Conservation (phyloP, 1,284 basidiomycete species). For the Irpex sp. region DNA sequence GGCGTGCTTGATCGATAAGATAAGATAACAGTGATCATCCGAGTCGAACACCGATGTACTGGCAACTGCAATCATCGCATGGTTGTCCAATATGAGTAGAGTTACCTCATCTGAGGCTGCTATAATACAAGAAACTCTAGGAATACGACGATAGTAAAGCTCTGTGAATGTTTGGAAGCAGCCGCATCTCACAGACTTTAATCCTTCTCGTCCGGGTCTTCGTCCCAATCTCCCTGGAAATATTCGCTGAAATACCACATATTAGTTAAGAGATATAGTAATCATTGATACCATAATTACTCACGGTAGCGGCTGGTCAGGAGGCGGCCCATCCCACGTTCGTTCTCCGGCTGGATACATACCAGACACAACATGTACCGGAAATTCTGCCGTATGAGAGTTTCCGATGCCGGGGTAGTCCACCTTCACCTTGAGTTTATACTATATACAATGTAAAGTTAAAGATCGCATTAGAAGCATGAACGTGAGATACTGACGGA, state of each 20-base stretch:
- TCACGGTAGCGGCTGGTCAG: not conserved
- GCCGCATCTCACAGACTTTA: not conserved
- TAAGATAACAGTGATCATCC: too few species aligned
- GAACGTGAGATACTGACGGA: not conserved
- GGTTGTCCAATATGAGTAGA: too few species aligned
- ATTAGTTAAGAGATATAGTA: not conserved
- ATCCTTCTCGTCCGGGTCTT: not conserved
- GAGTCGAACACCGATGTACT: too few species aligned
- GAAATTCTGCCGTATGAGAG: constrained; percentile 2
- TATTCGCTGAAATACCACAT: not conserved
- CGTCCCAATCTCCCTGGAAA: not conserved
- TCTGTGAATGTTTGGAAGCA: not conserved
- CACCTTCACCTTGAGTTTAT: constrained; percentile 6
- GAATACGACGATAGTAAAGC: not conserved
- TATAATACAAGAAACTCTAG: not conserved
- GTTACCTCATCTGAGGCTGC: too few species aligned
- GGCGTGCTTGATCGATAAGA: too few species aligned
- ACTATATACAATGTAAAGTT: not conserved
- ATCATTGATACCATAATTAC: not conserved
- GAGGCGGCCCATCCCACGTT: constrained; percentile 3
- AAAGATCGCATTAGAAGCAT: not conserved
- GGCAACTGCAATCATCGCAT: too few species aligned
- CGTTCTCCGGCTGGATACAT: not conserved
- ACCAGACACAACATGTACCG: constrained; percentile 5
- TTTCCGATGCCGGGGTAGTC: constrained; percentile 14